These are phyloP conservation scores for Orobanche coerulescens DNA, from an alignment of 257 asterid genomes.

Conservation along the genomic window DNA sequence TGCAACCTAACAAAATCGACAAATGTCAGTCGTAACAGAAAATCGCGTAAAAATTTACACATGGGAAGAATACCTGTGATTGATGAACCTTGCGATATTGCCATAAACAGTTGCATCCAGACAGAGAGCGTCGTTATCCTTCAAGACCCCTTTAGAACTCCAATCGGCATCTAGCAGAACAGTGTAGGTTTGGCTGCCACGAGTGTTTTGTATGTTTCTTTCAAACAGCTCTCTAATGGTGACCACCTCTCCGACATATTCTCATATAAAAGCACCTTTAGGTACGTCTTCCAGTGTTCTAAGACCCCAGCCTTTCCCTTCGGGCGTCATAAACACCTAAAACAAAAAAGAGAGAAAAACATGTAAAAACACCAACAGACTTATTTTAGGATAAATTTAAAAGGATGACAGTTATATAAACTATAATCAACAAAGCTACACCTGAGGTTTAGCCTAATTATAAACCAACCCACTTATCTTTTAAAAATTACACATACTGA, in stretches of 20 bases:
- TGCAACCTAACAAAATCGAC: not conserved
- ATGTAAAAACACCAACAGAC: not conserved
- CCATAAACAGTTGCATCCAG: conserved; percentile 49
- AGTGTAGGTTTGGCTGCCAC: conserved; percentile 30
- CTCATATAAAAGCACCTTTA: conserved; percentile 59
- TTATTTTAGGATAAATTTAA: too few relatives aligned
- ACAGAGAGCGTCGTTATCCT: conserved; percentile 52
- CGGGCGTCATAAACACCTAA: conserved; percentile 55
- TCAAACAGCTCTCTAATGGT: conserved; percentile 35
- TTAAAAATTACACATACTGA: too few relatives aligned
- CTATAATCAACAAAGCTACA: too few relatives aligned
- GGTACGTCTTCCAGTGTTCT: conserved; percentile 56
- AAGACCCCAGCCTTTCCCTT: conserved; percentile 67
- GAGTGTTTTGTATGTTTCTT: conserved; percentile 22
- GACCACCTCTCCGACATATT: conserved; percentile 48
- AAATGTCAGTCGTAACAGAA: not conserved
- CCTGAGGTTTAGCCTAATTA: too few relatives aligned
- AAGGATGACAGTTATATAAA: too few relatives aligned
- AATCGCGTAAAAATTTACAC: not conserved
- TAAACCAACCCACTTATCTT: too few relatives aligned
- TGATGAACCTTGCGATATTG: conserved; percentile 54
- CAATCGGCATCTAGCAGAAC: conserved; percentile 54
- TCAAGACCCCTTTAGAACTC: conserved; percentile 38
- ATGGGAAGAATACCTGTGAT: conserved; percentile 39
- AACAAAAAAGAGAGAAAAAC: conserved; percentile 9